Base-by-base conservation (phyloP, 129 eudicot genomes). In the Dittrichia graveolens region DNA sequence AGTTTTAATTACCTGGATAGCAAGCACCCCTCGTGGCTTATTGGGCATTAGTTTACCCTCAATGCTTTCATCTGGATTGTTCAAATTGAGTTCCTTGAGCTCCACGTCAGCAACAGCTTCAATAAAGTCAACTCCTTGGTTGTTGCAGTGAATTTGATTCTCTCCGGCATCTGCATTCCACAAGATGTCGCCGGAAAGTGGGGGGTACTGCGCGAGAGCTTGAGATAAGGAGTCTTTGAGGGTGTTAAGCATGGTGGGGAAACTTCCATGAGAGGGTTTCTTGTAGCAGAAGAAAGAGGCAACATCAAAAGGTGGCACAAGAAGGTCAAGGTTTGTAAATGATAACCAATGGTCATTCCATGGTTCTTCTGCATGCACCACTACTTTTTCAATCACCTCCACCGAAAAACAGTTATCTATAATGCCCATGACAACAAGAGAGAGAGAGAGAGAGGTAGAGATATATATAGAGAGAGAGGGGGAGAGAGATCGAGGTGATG, bases 41-140 rank as follows among this genome's bases (percentile, higher is more conserved):
- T 31, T 34, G 18, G 86, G 83, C 43, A 82, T 54, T 18, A 54
- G 10, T 16, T 15, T 54, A 54, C 34, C 34, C 60, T 54, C 60
- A 4, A 54, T 54, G 38, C 74, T 46, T 7, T 66, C 67, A n/a
- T 82, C 82, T 2, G 86, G 83, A 53, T 74, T 69, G 58, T 82
- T 68, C 48, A 82, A 45, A 37, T 82, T 46, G 34, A 82, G 55
- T 5, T 82, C 77, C 65, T 46, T 61, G 12, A 78, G 52, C 52
- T 73, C 77, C n/a, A 69, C 74, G 42, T 82, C 77, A 0, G 80
- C 80, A 35, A 7, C 35, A 6, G 83, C 86, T 45, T 78, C 73
- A 4, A 74, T 41, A 19, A 82, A 82, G 66, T 78, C 80, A 31
- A 82, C 83, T n/a, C 86, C 86, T 48, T 75, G 64, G 63, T 81